Evolutionary conservation across 306 rosid species (phyloP).

Genomic region (Prunus fruticosa): DNA sequence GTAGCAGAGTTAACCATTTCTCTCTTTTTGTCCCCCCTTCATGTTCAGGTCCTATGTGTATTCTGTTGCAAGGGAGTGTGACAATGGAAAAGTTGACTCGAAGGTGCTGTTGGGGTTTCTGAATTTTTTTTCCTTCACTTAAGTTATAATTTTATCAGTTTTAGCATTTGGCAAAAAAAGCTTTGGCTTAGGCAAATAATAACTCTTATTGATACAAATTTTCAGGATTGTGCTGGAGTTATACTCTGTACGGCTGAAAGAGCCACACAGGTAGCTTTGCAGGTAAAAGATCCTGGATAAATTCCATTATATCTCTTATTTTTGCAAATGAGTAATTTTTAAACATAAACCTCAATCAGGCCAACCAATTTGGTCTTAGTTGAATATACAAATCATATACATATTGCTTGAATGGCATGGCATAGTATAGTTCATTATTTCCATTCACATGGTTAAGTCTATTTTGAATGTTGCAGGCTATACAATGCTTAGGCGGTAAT

Average conservation of each 20-base stretch:
- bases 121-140: conserved; percentile 9
- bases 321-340: not conserved
- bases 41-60: conserved; percentile 80
- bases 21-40: not conserved
- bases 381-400: not conserved
- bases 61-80: conserved; percentile 96
- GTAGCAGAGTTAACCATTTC: conserved; percentile 17
- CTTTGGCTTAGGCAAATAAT: not conserved
- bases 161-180: not conserved
- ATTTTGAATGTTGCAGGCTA: conserved; percentile 53
- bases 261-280: conserved; percentile 95
- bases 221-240: conserved; percentile 97
- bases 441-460: not conserved
- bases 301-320: not conserved
- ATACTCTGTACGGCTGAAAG: conserved; percentile 85
- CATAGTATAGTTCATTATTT: not conserved
- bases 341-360: not conserved
- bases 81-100: conserved; percentile 71
- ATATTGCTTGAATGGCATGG: not conserved
- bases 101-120: conserved; percentile 46
- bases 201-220: conserved; percentile 21
- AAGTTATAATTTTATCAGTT: conserved; percentile 1
- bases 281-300: conserved; percentile 39
- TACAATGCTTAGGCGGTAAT: conserved; percentile 92
- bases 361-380: not conserved